Percentiles rank a stretch among this genome's conserved stretches.
phyloP scores from a whole-genome alignment of 1,284 basidiomycete species.

The Cutaneotrichosporon sp. region DNA sequence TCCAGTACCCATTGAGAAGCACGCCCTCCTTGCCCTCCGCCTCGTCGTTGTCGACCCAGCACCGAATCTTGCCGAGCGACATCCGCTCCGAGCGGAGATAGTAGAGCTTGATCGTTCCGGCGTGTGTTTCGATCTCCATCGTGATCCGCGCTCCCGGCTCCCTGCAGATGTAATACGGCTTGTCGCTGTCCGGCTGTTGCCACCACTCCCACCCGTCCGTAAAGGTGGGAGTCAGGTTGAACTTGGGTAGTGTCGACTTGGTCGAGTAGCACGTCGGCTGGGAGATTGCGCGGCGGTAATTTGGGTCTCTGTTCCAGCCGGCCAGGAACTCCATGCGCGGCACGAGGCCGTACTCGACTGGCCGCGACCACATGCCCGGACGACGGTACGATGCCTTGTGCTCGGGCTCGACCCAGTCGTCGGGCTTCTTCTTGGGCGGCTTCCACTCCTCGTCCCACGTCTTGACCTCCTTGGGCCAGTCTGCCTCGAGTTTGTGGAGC shows the following conservation, averaged over 20 bases:
- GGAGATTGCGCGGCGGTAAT: conserved; percentile 23
- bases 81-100: conserved; percentile 37
- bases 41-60: conserved; percentile 40
- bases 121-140: conserved; percentile 38
- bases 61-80: conserved; percentile 42
- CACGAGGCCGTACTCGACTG: conserved; percentile 34
- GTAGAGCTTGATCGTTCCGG: conserved; percentile 46
- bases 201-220: conserved; percentile 42
- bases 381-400: conserved; percentile 9
- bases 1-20: conserved; percentile 38
- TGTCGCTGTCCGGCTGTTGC: conserved; percentile 43
- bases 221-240: conserved; percentile 37
- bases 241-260: conserved; percentile 26
- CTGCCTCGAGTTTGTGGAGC: conserved; percentile 4
- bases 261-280: conserved; percentile 39
- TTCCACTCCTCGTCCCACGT: conserved; percentile 20
- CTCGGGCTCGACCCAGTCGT: neutral
- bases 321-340: conserved; percentile 40
- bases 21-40: conserved; percentile 13
- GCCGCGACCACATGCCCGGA: conserved; percentile 33
- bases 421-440: neutral
- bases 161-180: conserved; percentile 40
- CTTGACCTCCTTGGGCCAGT: conserved; percentile 28
- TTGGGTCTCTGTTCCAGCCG: conserved; percentile 36
- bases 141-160: conserved; percentile 35